Percentiles rank a stretch among this genome's conserved stretches.
Evolutionary conservation across 192 early-diverging fungal species (phyloP).

Genomic region (Coemansia asiatica): DNA sequence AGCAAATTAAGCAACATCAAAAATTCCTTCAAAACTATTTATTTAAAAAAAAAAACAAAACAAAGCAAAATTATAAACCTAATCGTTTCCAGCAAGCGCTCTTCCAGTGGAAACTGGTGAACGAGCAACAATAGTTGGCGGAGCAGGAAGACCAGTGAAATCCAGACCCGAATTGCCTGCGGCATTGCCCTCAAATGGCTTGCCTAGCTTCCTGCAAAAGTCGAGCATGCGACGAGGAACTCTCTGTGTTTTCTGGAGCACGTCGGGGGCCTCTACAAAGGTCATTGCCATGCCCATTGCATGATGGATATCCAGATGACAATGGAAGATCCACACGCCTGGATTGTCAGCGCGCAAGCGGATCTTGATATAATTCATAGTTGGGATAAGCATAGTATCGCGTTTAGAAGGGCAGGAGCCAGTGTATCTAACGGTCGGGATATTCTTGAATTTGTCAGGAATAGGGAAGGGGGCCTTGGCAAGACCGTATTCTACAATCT

Average conservation of each 20-base stretch:
- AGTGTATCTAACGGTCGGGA: slow-evolving; percentile 56
- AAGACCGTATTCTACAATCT: slow-evolving; percentile 22
- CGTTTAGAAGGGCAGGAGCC: slow-evolving; percentile 40
- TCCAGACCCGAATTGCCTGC: slow-evolving; percentile 64
- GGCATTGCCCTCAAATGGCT: slow-evolving; percentile 63
- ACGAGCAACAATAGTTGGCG: slow-evolving; percentile 5
- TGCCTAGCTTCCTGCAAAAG: slow-evolving; percentile 58
- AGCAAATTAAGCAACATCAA: too few relatives aligned
- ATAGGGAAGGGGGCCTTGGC: slow-evolving; percentile 2
- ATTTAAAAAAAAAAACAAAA: background rate
- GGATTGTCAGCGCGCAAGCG: slow-evolving; percentile 73
- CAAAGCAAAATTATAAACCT: background rate
- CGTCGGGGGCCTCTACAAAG: slow-evolving; percentile 49
- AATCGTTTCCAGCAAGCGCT: background rate
- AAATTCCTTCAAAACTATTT: too few relatives aligned
- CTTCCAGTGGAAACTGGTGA: background rate
- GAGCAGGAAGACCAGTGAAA: slow-evolving; percentile 5
- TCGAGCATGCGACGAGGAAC: slow-evolving; percentile 55
- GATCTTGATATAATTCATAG: slow-evolving; percentile 59
- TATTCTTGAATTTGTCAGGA: slow-evolving; percentile 1
- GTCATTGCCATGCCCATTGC: slow-evolving; percentile 63
- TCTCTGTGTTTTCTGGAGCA: slow-evolving; percentile 43
- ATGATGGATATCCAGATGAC: slow-evolving; percentile 59
- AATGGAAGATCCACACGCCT: slow-evolving; percentile 78
- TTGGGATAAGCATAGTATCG: slow-evolving; percentile 62